These are phyloP conservation scores for Glomus cerebriforme DNA, from an alignment of 192 early-diverging fungal species.

Conservation along the genomic window DNA sequence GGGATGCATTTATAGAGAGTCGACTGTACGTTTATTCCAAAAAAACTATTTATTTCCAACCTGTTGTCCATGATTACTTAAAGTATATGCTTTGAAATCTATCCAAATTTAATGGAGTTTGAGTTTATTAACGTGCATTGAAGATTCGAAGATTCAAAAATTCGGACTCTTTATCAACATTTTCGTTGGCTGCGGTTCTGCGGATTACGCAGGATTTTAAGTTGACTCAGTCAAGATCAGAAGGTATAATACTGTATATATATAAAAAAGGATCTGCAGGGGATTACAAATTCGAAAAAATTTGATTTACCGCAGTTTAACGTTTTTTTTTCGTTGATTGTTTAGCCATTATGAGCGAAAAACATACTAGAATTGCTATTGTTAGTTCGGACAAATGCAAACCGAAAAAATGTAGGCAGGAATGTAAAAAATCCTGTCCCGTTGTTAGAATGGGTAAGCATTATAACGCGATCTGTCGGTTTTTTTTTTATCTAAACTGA, in stretches of 20 bases:
- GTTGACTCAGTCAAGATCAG: no score
- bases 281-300: no score
- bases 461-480: not conserved
- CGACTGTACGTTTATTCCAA: no score
- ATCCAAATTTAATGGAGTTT: not conserved
- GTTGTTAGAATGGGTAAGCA: slow-evolving; percentile 97
- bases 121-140: no score
- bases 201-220: not conserved
- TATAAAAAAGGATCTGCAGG: no score
- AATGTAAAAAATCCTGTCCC: slow-evolving; percentile 96
- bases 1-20: no score
- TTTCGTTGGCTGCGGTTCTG: not conserved
- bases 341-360: slow-evolving; percentile 72
- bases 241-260: no score
- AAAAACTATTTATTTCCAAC: no score
- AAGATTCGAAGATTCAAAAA: no score
- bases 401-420: slow-evolving; percentile 98
- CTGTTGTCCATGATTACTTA: not conserved
- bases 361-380: slow-evolving; percentile 92
- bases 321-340: no score
- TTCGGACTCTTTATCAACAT: not conserved
- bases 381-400: slow-evolving; percentile 95
- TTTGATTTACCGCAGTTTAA: no score
- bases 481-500: not conserved
- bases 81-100: not conserved